A percentile compares a stretch with the other conserved stretches of the same genome.
phyloP scores from a whole-genome alignment of 148 eudicot genomes.

The Bassia scoparia region DNA sequence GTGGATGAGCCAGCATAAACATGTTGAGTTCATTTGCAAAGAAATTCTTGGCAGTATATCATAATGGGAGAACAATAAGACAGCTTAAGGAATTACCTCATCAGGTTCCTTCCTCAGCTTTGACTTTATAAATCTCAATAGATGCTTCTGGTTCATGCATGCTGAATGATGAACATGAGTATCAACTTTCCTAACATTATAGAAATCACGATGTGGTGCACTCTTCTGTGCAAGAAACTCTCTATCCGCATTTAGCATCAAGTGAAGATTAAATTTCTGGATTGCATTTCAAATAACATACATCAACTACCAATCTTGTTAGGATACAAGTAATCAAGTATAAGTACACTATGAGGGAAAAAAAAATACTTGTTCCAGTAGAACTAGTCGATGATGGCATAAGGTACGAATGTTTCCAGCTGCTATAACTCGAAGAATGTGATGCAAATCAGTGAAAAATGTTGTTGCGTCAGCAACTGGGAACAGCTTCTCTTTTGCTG shows the following conservation, averaged over 20 bases:
- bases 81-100: constrained; percentile 52
- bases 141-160: constrained; percentile 99
- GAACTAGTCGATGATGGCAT: constrained; percentile 86
- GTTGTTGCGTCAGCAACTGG: constrained; percentile 97
- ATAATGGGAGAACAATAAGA: background rate
- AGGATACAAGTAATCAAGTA: background rate
- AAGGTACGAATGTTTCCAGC: constrained; percentile 93
- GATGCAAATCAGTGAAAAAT: constrained; percentile 97
- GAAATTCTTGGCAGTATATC: background rate
- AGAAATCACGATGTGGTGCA: constrained; percentile 99
- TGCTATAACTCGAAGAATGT: constrained; percentile 93
- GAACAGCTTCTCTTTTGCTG: constrained; percentile 81
- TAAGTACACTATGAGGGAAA: constrained; percentile 8
- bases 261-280: constrained; percentile 99
- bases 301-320: constrained; percentile 7
- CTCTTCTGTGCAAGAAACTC: constrained; percentile 99
- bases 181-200: constrained; percentile 97
- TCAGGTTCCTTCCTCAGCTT: constrained; percentile 98
- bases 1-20: background rate
- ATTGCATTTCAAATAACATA: constrained; percentile 22
- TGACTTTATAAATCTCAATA: constrained; percentile 92
- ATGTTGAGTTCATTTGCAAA: background rate
- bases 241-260: constrained; percentile 98
- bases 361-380: constrained; percentile 76
- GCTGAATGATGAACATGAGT: constrained; percentile 99